Evolutionary conservation across 2,329 filamentous ascomycete species (phyloP).

Genomic region (Metarhizium brunneum): DNA sequence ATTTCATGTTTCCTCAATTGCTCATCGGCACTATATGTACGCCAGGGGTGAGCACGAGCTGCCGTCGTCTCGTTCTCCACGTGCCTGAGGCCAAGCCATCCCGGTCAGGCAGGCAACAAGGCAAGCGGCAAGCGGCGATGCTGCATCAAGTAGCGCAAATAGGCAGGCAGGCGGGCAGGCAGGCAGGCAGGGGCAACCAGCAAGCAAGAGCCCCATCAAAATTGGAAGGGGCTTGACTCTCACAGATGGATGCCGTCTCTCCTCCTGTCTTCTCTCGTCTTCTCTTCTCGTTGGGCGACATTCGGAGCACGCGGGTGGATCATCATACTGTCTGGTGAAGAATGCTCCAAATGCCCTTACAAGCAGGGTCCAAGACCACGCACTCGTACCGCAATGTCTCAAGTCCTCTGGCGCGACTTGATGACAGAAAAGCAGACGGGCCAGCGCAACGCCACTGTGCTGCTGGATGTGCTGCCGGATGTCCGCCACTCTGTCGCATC

Average conservation of each 20-base stretch:
- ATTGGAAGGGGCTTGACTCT: too few species aligned
- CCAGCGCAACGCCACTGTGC: too few species aligned
- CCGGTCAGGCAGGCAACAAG: background rate
- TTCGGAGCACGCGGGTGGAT: background rate
- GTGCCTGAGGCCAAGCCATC: background rate
- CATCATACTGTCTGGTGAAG: background rate
- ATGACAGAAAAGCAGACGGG: background rate
- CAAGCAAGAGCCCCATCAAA: background rate
- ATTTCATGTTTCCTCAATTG: too few species aligned
- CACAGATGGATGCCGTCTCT: background rate
- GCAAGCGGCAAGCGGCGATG: background rate
- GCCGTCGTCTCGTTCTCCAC: background rate
- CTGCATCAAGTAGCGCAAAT: too few species aligned
- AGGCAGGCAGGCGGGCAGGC: too few species aligned
- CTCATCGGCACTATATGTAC: background rate
- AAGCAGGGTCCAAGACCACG: too few species aligned
- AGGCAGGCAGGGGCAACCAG: background rate
- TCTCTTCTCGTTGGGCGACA: background rate
- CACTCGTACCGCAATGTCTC: too few species aligned
- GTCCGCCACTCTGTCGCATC: background rate
- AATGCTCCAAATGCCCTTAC: background rate
- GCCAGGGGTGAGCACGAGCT: background rate
- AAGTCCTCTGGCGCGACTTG: background rate
- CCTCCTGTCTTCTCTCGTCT: background rate
- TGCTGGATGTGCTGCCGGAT: background rate